Evolutionary conservation across 352 stramenopile species (phyloP).

Genomic region (Phytophthora boehmeriae): DNA sequence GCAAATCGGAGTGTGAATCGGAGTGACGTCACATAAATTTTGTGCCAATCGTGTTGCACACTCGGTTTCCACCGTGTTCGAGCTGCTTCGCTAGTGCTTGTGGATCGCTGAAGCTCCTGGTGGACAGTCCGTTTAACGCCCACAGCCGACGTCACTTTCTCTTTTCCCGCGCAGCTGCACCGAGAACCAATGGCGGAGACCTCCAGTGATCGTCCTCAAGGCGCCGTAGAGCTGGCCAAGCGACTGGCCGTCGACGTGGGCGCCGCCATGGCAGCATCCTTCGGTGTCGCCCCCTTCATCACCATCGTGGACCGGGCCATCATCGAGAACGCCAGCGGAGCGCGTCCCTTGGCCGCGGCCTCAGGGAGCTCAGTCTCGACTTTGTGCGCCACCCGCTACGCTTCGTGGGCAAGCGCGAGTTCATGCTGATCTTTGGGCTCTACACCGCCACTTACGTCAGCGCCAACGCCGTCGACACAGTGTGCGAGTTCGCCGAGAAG

Average conservation of each 20-base stretch:
- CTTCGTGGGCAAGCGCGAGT: conserved; percentile 89
- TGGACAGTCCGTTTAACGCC: conserved; percentile 14
- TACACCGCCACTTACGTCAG: conserved; percentile 91
- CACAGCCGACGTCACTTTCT: conserved; percentile 15
- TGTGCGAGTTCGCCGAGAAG: conserved; percentile 75
- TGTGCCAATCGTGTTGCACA: conserved; percentile 30
- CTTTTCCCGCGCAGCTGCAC: conserved; percentile 15
- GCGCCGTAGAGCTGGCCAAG: conserved; percentile 42
- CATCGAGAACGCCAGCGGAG: conserved; percentile 89
- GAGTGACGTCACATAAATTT: too few relatives aligned
- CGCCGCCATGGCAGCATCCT: conserved; percentile 64
- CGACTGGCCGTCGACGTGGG: conserved; percentile 66
- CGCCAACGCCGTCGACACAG: conserved; percentile 85
- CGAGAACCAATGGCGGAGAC: conserved; percentile 30
- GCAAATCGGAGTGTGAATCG: too few relatives aligned
- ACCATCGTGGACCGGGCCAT: conserved; percentile 90
- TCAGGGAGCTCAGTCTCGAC: conserved; percentile 66
- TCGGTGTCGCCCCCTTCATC: conserved; percentile 87
- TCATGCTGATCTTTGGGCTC: conserved; percentile 89
- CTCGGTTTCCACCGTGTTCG: conserved; percentile 27
- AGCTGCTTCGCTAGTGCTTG: conserved; percentile 22
- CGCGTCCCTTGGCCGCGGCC: conserved; percentile 57
- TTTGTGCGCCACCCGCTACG: conserved; percentile 74
- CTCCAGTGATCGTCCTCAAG: conserved; percentile 14
- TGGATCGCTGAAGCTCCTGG: neutral